Percentiles rank a stretch among this genome's conserved stretches.
These are phyloP conservation scores for Vitis hybrid DNA, from an alignment of 177 flowering plant genomes.

Conservation along the genomic window DNA sequence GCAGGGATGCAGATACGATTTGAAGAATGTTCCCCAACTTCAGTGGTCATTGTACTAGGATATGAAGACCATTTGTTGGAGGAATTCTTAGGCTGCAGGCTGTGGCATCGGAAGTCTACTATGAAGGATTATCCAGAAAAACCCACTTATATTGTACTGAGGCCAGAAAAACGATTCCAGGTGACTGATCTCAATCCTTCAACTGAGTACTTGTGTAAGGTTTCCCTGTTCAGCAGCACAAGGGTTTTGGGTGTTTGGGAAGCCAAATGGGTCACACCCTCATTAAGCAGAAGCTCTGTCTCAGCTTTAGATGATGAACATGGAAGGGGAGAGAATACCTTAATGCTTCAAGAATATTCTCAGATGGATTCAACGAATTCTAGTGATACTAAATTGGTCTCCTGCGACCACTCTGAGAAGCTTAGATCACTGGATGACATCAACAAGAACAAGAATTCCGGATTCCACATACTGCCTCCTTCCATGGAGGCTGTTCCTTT, in stretches of 20 bases:
- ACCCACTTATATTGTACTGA: slow-evolving; percentile 43
- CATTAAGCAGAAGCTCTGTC: slow-evolving; percentile 17
- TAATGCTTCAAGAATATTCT: slow-evolving; percentile 11
- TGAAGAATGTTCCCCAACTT: slow-evolving; percentile 40
- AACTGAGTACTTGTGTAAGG: slow-evolving; percentile 51
- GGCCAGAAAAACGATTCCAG: slow-evolving; percentile 42
- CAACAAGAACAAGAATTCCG: slow-evolving; percentile 22
- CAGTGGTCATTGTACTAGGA: slow-evolving; percentile 41
- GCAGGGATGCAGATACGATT: slow-evolving; percentile 47
- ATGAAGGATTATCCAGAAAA: slow-evolving; percentile 38
- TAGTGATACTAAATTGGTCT: slow-evolving; percentile 12
- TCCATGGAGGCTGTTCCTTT: slow-evolving; percentile 3
- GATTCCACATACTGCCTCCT: slow-evolving; percentile 8
- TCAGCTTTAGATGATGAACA: slow-evolving; percentile 20
- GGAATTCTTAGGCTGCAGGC: slow-evolving; percentile 40
- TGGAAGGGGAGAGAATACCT: slow-evolving; percentile 12
- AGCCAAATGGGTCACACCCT: slow-evolving; percentile 45
- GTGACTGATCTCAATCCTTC: slow-evolving; percentile 45
- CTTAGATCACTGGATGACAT: slow-evolving; percentile 23
- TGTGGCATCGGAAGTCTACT: slow-evolving; percentile 58
- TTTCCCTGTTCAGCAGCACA: slow-evolving; percentile 37
- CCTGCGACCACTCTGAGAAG: slow-evolving; percentile 15
- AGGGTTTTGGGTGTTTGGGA: slow-evolving; percentile 42
- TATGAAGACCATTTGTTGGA: slow-evolving; percentile 25
- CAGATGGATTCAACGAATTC: slow-evolving; percentile 35